Percentiles rank a stretch among this genome's conserved stretches.
These are phyloP conservation scores for Paxillus ammoniavirescens DNA, from an alignment of 768 basidiomycete species.

Conservation along the genomic window DNA sequence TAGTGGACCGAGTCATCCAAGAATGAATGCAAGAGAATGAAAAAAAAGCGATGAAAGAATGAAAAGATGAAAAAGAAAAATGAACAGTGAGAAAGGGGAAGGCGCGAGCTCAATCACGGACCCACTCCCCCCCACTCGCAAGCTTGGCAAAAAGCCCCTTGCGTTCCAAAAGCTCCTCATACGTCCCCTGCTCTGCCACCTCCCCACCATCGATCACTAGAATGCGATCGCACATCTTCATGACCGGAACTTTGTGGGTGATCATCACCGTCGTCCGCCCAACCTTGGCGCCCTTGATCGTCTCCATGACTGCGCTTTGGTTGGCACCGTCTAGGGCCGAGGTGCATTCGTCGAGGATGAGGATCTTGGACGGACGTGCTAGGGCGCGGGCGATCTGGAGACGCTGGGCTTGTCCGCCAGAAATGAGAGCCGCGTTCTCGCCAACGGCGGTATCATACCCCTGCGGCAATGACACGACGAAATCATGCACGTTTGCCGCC, in stretches of 20 bases:
- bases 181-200: conserved; percentile 77
- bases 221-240: conserved; percentile 90
- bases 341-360: conserved; percentile 96
- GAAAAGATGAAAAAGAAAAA: neutral
- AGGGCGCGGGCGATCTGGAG: conserved; percentile 90
- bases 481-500: conserved; percentile 83
- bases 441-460: conserved; percentile 89
- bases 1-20: neutral
- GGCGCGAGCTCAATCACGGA: conserved; percentile 20
- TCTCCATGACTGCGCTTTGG: conserved; percentile 78
- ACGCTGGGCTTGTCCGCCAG: conserved; percentile 94
- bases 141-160: conserved; percentile 75
- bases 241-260: conserved; percentile 88
- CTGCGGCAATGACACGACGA: conserved; percentile 72
- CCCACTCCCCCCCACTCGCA: conserved; percentile 77
- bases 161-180: conserved; percentile 62
- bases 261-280: conserved; percentile 86
- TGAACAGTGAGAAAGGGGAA: neutral
- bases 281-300: conserved; percentile 61
- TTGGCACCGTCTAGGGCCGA: conserved; percentile 85
- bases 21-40: neutral
- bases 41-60: neutral
- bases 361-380: conserved; percentile 65
- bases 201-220: conserved; percentile 76
- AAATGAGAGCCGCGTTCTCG: conserved; percentile 88